These are phyloP conservation scores for Diaporthe caulivora DNA, from an alignment of 2,329 filamentous ascomycete species.

Conservation along the genomic window DNA sequence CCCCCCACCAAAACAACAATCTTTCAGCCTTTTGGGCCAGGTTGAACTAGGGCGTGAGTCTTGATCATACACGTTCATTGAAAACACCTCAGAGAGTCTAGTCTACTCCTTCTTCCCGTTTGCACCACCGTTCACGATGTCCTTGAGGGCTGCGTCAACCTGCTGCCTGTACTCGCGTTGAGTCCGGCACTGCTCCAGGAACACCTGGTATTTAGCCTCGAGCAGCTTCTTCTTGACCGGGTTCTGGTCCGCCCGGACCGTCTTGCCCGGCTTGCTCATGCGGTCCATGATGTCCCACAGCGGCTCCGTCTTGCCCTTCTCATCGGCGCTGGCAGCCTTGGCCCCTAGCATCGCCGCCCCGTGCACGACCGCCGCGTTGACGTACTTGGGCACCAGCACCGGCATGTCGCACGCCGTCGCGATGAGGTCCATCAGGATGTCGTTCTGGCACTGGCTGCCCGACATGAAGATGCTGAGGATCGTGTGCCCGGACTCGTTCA, in stretches of 20 bases:
- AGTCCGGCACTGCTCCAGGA: conserved; percentile 89
- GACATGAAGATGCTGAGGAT: conserved; percentile 99
- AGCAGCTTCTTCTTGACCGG: conserved; percentile 82
- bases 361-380: conserved; percentile 95
- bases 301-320: conserved; percentile 82
- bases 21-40: not conserved
- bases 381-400: conserved; percentile 92
- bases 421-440: conserved; percentile 89
- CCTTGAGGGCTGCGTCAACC: conserved; percentile 73
- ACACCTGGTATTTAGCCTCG: conserved; percentile 93
- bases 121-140: conserved; percentile 31
- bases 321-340: conserved; percentile 90
- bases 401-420: conserved; percentile 93
- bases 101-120: conserved; percentile 44
- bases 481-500: conserved; percentile 90
- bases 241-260: conserved; percentile 81
- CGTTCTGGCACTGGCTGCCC: conserved; percentile 96
- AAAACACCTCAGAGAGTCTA: not conserved
- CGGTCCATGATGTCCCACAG: conserved; percentile 98
- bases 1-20: no score
- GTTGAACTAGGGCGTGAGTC: not conserved
- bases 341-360: conserved; percentile 98
- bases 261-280: conserved; percentile 92
- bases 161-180: conserved; percentile 86
- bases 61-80: not conserved